phyloP scores from a whole-genome alignment of 495 filamentous ascomycete species.

The Hypoxylon intermedium region DNA sequence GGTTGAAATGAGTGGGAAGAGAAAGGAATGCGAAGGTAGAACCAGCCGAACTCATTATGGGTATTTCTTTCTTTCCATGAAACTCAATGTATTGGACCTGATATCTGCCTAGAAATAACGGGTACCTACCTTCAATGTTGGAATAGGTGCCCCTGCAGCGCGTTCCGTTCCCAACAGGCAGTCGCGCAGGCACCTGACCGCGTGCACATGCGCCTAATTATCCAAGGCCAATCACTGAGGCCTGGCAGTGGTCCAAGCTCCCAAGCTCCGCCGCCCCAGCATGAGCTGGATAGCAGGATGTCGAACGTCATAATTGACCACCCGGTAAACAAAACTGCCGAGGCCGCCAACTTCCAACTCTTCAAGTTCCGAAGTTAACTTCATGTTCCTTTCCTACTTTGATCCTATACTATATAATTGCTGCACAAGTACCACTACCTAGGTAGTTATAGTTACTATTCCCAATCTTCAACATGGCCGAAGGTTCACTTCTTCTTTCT shows the following conservation, averaged over 20 bases:
- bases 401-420: not conserved
- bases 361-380: not conserved
- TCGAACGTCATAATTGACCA: slow-evolving; percentile 25
- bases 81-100: slow-evolving; percentile 14
- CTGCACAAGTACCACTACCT: not conserved
- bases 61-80: not conserved
- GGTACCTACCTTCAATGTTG: no score
- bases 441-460: not conserved
- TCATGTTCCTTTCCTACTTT: not conserved
- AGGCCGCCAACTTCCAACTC: not conserved
- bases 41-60: not conserved
- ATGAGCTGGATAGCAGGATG: slow-evolving; percentile 23
- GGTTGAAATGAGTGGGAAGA: not conserved
- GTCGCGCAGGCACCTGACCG: slow-evolving; percentile 40
- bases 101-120: slow-evolving; percentile 27
- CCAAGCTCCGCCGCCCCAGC: not conserved
- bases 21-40: not conserved
- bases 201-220: slow-evolving; percentile 44
- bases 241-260: slow-evolving; percentile 24
- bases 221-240: slow-evolving; percentile 13
- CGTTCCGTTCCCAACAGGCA: slow-evolving; percentile 20
- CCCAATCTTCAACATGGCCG: slow-evolving; percentile 28
- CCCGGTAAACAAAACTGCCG: slow-evolving; percentile 9
- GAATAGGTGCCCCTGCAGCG: slow-evolving; percentile 3
- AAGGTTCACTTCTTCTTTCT: slow-evolving; percentile 54